These are phyloP conservation scores for Ceratocystis smalleyi DNA, from an alignment of 2,329 filamentous ascomycete species.

Conservation along the genomic window DNA sequence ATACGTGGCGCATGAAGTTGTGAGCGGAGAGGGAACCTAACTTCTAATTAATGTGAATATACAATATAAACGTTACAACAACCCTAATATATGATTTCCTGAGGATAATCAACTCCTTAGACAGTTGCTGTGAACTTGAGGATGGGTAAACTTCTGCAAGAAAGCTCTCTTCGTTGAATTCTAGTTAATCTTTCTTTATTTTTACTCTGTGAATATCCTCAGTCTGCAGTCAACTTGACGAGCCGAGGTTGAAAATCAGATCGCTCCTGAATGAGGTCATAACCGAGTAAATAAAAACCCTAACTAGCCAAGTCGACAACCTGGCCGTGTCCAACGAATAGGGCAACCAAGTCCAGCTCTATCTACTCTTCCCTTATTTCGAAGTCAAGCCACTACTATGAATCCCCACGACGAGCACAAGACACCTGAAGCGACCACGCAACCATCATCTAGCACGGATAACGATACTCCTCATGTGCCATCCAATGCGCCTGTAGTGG, in stretches of 20 bases:
- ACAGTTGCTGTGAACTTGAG: background rate
- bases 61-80: no score
- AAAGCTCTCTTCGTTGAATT: no score
- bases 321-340: background rate
- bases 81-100: background rate
- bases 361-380: background rate
- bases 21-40: no score
- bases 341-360: background rate
- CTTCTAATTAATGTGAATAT: no score
- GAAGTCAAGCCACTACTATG: constrained; percentile 3
- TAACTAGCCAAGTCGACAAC: background rate
- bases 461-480: constrained; percentile 4
- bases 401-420: constrained; percentile 7
- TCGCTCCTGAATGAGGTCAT: background rate
- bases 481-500: background rate
- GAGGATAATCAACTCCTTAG: background rate
- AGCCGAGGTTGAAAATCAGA: background rate
- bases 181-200: no score
- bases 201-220: background rate
- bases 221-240: background rate
- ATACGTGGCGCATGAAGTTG: no score
- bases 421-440: background rate
- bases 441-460: background rate
- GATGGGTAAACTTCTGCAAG: background rate
- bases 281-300: background rate